Evolutionary conservation across 1,139 yeast species (phyloP).

Genomic region (Yamadazyma aaseri): DNA sequence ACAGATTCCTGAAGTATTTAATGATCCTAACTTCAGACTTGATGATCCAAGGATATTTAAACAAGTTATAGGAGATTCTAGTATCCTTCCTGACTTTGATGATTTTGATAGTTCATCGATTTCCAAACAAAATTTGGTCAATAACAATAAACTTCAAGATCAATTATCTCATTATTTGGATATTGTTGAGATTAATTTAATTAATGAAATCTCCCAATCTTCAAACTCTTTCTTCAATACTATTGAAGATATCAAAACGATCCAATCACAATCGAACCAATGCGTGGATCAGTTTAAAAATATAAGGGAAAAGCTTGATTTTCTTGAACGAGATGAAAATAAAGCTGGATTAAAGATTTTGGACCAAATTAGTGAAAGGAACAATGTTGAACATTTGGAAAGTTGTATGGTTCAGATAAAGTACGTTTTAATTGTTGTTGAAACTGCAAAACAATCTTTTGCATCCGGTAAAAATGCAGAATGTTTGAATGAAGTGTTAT

Average conservation of each 20-base stretch:
- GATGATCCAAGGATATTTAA: slow-evolving; percentile 88
- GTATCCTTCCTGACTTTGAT: slow-evolving; percentile 29
- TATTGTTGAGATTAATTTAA: slow-evolving; percentile 75
- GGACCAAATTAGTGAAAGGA: slow-evolving; percentile 50
- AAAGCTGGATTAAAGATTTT: slow-evolving; percentile 53
- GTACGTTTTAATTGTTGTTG: slow-evolving; percentile 47
- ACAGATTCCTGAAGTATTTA: slow-evolving; percentile 67
- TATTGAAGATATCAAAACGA: slow-evolving; percentile 68
- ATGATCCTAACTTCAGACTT: slow-evolving; percentile 66
- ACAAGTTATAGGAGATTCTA: slow-evolving; percentile 60
- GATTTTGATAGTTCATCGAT: slow-evolving; percentile 16
- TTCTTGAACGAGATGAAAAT: slow-evolving; percentile 51
- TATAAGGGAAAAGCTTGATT: slow-evolving; percentile 41
- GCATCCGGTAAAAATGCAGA: slow-evolving; percentile 36
- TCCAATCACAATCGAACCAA: slow-evolving; percentile 54
- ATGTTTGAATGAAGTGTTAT: slow-evolving; percentile 53
- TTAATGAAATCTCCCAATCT: slow-evolving; percentile 79
- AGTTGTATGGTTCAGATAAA: slow-evolving; percentile 65
- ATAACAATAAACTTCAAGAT: slow-evolving; percentile 69
- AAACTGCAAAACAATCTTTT: slow-evolving; percentile 52
- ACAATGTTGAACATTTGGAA: slow-evolving; percentile 62
- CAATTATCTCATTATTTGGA: slow-evolving; percentile 81
- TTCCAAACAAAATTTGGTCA: slow-evolving; percentile 17
- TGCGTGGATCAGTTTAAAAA: slow-evolving; percentile 50
- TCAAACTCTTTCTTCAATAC: slow-evolving; percentile 85